These are phyloP conservation scores for Castanea sativa DNA, from an alignment of 306 rosid species.

Conservation along the genomic window DNA sequence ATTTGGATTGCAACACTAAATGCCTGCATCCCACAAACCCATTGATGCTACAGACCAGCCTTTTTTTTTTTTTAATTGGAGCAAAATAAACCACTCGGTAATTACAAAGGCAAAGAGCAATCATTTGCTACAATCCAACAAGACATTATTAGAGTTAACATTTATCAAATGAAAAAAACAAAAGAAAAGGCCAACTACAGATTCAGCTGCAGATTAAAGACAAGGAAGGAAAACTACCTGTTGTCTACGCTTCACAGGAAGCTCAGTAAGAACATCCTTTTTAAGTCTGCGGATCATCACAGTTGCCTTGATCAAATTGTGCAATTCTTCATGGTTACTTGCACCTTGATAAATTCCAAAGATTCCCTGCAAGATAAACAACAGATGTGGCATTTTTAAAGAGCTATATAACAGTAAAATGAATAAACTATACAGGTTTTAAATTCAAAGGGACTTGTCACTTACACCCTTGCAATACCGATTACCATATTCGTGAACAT, in stretches of 20 bases:
- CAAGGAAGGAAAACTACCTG: constrained; percentile 49
- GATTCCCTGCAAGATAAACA: constrained; percentile 51
- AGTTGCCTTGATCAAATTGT: constrained; percentile 90
- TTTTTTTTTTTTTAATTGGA: background rate
- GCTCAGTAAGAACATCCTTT: constrained; percentile 87
- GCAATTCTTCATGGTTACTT: constrained; percentile 95
- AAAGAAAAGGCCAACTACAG: constrained; percentile 10
- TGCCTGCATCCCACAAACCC: background rate
- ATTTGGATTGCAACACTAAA: background rate
- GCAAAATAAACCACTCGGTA: background rate
- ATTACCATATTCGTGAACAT: constrained; percentile 85
- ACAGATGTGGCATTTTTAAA: constrained; percentile 10
- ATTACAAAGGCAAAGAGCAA: background rate
- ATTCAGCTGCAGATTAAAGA: background rate
- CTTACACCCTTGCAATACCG: constrained; percentile 99
- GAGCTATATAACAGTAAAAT: constrained; percentile 11
- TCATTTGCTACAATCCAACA: background rate
- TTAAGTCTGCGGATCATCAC: constrained; percentile 94
- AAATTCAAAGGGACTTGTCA: constrained; percentile 23
- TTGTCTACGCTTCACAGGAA: constrained; percentile 94
- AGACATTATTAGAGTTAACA: background rate
- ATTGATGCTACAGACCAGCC: background rate
- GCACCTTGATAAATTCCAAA: constrained; percentile 97
- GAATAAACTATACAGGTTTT: background rate
- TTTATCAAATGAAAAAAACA: background rate